Evolutionary conservation across 352 stramenopile genomes (phyloP), one percentile per base, ranked within the genome.

Genomic region (Phytophthora rubi): DNA sequence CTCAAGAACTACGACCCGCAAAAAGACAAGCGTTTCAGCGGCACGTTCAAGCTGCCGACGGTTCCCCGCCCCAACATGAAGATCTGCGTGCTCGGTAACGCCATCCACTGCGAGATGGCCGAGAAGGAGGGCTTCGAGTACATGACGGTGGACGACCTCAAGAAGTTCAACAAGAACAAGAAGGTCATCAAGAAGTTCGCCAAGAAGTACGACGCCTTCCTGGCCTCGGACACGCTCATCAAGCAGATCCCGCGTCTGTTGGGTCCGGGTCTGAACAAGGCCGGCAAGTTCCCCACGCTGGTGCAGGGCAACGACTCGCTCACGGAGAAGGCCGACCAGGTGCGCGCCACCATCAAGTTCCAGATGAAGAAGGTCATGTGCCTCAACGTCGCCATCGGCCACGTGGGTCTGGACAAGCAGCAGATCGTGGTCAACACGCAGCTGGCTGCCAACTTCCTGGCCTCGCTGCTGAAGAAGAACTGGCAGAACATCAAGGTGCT

Each of bases 161-260:
- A 99, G 91, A 99, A 99, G 86, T 98, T 99, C 76, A 99, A 99
- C 98, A 99, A 99, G 92, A 99, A 99, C 95, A 99, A 99, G 95
- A 99, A 99, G 91, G 86, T 99, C 55, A 99, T 99, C 72, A 99
- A 99, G 95, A 99, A 99, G 90, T 98, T 99, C 73, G 97, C 98
- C 75, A 99, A 99, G 92, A 99, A 99, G 88, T 99, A 99, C 86
- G 97, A 99, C 80, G 98, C 98, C 65, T 99, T 99, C 89, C 79
- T 99, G 39, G 97, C 98, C 53, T 99, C 98, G 47, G 97, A 99
- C 83, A 99, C 98, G 55, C 88, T 99, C 61, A 99, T 99, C 93
- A 99, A 99, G 96, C 97, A 99, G 87, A 99, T 99, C 71, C 98
- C 98, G 55, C 97, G 98, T 99, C 94, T 99, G 79, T 88, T 99